Conservation (phyloP, 441 rosid species). For the Adansonia madagascariensis region DNA sequence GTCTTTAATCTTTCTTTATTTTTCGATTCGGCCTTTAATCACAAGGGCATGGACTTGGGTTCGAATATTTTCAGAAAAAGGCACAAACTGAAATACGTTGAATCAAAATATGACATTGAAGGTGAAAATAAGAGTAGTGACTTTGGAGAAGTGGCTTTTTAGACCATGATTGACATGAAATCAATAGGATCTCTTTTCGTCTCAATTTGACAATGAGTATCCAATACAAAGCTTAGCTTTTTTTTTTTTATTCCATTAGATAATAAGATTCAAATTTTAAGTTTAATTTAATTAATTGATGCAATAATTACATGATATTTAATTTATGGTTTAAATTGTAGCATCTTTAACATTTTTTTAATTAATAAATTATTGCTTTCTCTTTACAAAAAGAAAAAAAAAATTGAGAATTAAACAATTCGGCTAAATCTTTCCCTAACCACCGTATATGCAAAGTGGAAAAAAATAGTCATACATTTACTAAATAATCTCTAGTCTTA, state of each 20-base stretch:
- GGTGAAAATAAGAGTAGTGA: neutral
- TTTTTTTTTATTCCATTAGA: too few species aligned
- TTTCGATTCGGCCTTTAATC: neutral
- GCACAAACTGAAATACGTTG: neutral
- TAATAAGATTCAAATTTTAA: too few species aligned
- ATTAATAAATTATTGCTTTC: too few species aligned
- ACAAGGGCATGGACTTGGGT: neutral
- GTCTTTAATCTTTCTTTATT: neutral
- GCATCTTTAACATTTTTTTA: too few species aligned
- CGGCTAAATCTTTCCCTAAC: neutral
- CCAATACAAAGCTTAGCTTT: too few species aligned
- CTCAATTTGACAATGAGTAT: neutral
- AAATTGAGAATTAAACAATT: neutral
- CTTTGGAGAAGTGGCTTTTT: neutral
- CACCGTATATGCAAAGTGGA: neutral
- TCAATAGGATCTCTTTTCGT: neutral
- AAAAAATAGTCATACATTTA: neutral
- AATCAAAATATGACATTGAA: neutral
- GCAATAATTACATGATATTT: too few species aligned
- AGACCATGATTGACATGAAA: neutral
- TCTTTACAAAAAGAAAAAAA: too few species aligned
- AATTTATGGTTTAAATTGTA: too few species aligned
- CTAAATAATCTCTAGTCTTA: neutral
- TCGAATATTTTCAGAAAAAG: neutral
- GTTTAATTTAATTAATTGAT: too few species aligned